Percentiles rank a stretch among this genome's conserved stretches.
These are phyloP conservation scores for Tetrapisispora pingtungensis DNA, from an alignment of 805 yeast genomes.

Conservation along the genomic window DNA sequence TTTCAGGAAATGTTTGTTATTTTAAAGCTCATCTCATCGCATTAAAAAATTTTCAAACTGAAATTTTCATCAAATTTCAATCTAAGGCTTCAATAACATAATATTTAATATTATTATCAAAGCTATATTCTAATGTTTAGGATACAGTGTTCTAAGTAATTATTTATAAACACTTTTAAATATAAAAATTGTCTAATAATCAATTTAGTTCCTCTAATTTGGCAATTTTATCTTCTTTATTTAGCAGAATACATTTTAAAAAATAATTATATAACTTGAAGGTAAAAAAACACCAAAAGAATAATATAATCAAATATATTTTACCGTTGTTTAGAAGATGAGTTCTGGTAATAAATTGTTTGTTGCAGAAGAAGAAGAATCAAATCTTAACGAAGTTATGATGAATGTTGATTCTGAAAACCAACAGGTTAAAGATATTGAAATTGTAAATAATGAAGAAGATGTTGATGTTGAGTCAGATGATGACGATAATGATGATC, in stretches of 20 bases:
- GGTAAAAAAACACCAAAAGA: no score
- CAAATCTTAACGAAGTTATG: neutral
- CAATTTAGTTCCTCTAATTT: no score
- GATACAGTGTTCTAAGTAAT: no score
- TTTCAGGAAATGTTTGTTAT: no score
- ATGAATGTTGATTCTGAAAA: neutral
- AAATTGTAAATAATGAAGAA: neutral
- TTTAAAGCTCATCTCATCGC: constrained; percentile 11
- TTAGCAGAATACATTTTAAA: no score
- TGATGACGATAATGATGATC: constrained; percentile 40
- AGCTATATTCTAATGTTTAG: no score
- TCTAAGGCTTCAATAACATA: neutral
- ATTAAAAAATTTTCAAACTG: constrained; percentile 10
- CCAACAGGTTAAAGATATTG: neutral
- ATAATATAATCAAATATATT: no score
- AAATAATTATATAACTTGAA: neutral
- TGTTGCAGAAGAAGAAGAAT: constrained; percentile 31
- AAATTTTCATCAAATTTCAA: constrained; percentile 1
- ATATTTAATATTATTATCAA: no score
- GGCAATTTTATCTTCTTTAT: no score
- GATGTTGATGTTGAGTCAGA: no score
- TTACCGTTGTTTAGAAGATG: neutral
- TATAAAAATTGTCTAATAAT: no score
- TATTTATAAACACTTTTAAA: no score
- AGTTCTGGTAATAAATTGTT: constrained; percentile 17